These are phyloP conservation scores for Penicillium sp. DNA, from an alignment of 2,329 filamentous ascomycete genomes.

Conservation along the genomic window DNA sequence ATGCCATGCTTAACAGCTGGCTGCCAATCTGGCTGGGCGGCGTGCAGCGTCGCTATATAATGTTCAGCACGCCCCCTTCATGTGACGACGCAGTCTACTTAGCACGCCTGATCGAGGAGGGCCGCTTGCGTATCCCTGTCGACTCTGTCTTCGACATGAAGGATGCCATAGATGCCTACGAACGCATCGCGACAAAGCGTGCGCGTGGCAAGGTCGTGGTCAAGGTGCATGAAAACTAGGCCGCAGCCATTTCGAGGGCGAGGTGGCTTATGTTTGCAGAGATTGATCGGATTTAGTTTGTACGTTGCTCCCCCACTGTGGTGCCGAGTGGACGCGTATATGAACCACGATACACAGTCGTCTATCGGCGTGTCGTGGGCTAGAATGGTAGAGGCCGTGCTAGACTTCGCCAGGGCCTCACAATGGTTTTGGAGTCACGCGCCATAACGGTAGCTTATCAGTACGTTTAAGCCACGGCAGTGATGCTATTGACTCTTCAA, in stretches of 20 bases:
- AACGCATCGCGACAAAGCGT: slow-evolving; percentile 15
- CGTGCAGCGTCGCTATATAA: slow-evolving; percentile 16
- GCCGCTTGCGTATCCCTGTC: slow-evolving; percentile 11
- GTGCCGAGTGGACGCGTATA: background rate
- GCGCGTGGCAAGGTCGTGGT: slow-evolving; percentile 18
- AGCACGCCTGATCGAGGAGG: slow-evolving; percentile 10
- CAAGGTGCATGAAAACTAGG: slow-evolving; percentile 6
- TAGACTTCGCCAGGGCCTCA: no score
- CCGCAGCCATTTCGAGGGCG: background rate
- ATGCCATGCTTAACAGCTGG: slow-evolving; percentile 5
- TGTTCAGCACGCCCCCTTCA: slow-evolving; percentile 14
- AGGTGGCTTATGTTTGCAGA: background rate
- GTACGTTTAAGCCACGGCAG: no score
- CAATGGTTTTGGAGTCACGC: no score
- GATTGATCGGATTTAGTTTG: background rate
- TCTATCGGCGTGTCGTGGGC: no score
- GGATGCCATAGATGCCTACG: slow-evolving; percentile 12
- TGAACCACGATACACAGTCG: background rate
- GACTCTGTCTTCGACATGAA: slow-evolving; percentile 17
- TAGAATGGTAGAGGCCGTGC: no score
- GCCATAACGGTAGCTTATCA: no score
- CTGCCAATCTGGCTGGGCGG: slow-evolving; percentile 16
- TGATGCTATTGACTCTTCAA: no score
- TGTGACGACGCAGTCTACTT: slow-evolving; percentile 11
- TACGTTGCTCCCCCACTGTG: background rate